Conservation (phyloP, 2,329 filamentous ascomycete species). For the Fusarium fujikuroi region DNA sequence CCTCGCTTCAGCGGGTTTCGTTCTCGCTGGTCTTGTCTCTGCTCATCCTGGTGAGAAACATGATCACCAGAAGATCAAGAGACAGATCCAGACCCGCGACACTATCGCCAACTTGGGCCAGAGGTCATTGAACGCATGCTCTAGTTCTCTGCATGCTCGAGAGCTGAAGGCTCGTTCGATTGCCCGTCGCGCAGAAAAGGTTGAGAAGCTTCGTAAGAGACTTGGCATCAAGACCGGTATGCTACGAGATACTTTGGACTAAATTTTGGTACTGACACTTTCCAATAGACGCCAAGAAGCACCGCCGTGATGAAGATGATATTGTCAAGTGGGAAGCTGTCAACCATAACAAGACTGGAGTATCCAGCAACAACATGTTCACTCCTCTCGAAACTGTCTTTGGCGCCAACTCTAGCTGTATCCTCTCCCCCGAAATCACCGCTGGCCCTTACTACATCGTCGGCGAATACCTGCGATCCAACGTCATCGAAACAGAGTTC, state of each 20-base stretch:
- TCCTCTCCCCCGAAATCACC: neutral
- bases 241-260: accelerated
- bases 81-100: slow-evolving; percentile 7
- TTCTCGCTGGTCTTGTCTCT: neutral
- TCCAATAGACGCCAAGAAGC: neutral
- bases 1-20: neutral
- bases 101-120: neutral
- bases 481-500: slow-evolving; percentile 1
- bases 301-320: slow-evolving; percentile 1
- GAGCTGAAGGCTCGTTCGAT: slow-evolving; percentile 4
- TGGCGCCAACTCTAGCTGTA: slow-evolving; percentile 13
- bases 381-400: slow-evolving; percentile 4
- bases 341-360: slow-evolving; percentile 8
- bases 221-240: slow-evolving; percentile 7
- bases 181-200: slow-evolving; percentile 1
- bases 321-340: slow-evolving; percentile 6
- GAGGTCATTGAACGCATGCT: neutral
- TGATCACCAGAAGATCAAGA: slow-evolving; percentile 12
- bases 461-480: slow-evolving; percentile 10
- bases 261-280: accelerated
- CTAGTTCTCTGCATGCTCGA: neutral
- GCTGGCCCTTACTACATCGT: slow-evolving; percentile 2
- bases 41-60: slow-evolving; percentile 12
- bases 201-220: neutral
- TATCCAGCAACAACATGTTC: neutral